Percentiles rank a stretch among this genome's conserved stretches.
Evolutionary conservation across 345 rosid genomes (phyloP).

Genomic region (Eutrema japonicum): DNA sequence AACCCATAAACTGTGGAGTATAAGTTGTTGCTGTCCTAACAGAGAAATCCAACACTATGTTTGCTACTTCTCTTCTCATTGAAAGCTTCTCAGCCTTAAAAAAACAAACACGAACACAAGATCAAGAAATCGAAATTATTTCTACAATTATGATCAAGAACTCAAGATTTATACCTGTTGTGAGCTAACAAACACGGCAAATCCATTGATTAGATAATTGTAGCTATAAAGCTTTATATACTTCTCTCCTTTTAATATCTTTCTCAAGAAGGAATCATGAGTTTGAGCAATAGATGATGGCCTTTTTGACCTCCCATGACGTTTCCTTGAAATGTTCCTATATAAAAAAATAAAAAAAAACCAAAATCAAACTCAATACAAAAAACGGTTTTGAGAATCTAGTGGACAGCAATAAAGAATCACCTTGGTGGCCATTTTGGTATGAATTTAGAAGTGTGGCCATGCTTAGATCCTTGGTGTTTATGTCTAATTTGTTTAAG

Average conservation of each 20-base stretch:
- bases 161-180: constrained; percentile 63
- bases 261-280: constrained; percentile 83
- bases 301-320: constrained; percentile 42
- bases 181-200: constrained; percentile 77
- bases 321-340: constrained; percentile 56
- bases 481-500: constrained; percentile 41
- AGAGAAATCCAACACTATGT: constrained; percentile 77
- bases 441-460: constrained; percentile 44
- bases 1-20: constrained; percentile 93
- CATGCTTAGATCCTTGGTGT: constrained; percentile 31
- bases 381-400: neutral
- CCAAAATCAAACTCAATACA: neutral
- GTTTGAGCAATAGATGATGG: constrained; percentile 67
- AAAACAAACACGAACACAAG: constrained; percentile 19
- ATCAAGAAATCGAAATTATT: constrained; percentile 15
- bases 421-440: constrained; percentile 55
- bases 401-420: neutral
- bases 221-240: constrained; percentile 95
- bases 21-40: constrained; percentile 92
- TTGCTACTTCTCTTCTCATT: constrained; percentile 74
- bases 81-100: constrained; percentile 72
- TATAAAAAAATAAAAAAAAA: neutral
- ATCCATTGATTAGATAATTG: constrained; percentile 89
- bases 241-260: constrained; percentile 69
- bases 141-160: constrained; percentile 9